Percentiles rank a stretch among this genome's conserved stretches.
phyloP scores from a whole-genome alignment of 768 basidiomycete genomes.

The Polyporus arcularius region DNA sequence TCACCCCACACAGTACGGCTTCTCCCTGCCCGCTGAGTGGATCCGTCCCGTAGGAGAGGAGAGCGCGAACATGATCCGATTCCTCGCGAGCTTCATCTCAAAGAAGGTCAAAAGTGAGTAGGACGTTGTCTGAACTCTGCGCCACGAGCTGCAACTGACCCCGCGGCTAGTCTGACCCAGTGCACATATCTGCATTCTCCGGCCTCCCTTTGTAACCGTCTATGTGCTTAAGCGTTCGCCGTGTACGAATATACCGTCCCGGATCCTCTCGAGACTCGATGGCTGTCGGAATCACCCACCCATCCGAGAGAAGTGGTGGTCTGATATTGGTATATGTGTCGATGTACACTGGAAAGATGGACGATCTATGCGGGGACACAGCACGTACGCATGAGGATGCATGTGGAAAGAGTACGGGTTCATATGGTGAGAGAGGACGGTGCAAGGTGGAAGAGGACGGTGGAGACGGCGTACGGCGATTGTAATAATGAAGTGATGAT shows the following conservation, averaged over 20 bases:
- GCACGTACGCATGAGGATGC: too few species aligned
- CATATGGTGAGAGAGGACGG: neutral
- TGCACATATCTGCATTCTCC: neutral
- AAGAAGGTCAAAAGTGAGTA: slow-evolving; percentile 13
- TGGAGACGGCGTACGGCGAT: too few species aligned
- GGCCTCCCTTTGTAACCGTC: neutral
- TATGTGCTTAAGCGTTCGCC: too few species aligned
- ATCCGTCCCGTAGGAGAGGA: slow-evolving; percentile 84
- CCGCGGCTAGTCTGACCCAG: neutral
- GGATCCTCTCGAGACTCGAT: too few species aligned
- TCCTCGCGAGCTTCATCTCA: slow-evolving; percentile 66
- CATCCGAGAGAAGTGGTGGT: too few species aligned
- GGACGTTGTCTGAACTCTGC: too few species aligned
- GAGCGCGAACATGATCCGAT: slow-evolving; percentile 61
- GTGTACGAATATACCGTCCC: too few species aligned
- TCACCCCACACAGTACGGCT: slow-evolving; percentile 59
- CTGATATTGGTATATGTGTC: too few species aligned
- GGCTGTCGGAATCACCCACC: too few species aligned
- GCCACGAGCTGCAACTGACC: neutral
- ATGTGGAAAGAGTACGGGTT: too few species aligned
- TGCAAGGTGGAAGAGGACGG: neutral
- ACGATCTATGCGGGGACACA: too few species aligned
- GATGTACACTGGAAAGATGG: too few species aligned
- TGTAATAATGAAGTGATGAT: neutral
- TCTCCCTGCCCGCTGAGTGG: slow-evolving; percentile 67